Percentiles rank a stretch among this genome's conserved stretches.
Conservation (phyloP, 1,139 yeast species). For the Geotrichum reessii region DNA sequence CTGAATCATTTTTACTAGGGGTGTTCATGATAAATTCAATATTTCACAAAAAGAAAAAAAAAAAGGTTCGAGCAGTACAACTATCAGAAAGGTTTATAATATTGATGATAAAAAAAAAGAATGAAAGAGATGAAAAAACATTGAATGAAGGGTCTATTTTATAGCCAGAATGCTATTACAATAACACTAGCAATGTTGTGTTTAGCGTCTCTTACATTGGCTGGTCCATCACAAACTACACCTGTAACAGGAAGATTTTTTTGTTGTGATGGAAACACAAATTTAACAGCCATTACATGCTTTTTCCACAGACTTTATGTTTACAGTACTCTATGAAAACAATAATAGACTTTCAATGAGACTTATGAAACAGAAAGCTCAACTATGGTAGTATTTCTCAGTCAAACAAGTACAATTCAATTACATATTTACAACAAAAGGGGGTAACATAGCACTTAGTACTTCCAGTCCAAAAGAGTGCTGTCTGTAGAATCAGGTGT, state of each 20-base stretch:
- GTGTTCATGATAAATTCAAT: not conserved
- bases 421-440: not conserved
- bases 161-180: not conserved
- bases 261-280: not conserved
- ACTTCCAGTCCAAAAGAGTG: conserved; percentile 57
- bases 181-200: not conserved
- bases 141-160: not conserved
- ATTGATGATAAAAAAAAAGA: not conserved
- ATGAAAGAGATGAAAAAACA: not conserved
- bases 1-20: not conserved
- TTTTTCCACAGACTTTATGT: no score
- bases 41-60: not conserved
- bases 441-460: conserved; percentile 22
- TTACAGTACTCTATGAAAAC: no score
- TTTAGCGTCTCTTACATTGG: not conserved
- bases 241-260: not conserved
- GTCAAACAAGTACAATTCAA: not conserved
- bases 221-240: not conserved
- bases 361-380: not conserved
- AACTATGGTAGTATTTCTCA: not conserved
- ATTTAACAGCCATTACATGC: no score
- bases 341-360: not conserved
- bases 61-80: no score
- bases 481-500: conserved; percentile 52
- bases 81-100: not conserved